Conservation (phyloP, 305 asterid species). For the Vinca major region DNA sequence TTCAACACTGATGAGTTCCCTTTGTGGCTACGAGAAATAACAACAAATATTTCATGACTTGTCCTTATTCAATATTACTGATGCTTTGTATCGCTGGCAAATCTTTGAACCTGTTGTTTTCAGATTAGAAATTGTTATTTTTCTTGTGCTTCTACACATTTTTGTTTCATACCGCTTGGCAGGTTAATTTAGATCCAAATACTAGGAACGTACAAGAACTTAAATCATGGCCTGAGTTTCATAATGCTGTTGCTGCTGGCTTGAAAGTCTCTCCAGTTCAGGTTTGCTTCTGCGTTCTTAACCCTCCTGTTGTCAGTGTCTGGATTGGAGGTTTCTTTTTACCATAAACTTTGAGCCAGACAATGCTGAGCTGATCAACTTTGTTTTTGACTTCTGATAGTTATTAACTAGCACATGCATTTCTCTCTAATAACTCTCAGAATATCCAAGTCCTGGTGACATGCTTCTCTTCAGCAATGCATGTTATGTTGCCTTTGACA, state of each 20-base stretch:
- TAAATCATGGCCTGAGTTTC: slow-evolving; percentile 95
- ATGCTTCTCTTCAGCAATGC: background rate
- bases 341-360: background rate
- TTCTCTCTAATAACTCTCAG: background rate
- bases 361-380: slow-evolving; percentile 3
- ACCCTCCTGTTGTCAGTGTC: background rate
- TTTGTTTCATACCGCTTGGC: slow-evolving; percentile 15
- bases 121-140: background rate
- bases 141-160: background rate
- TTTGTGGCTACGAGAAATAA: background rate
- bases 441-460: background rate
- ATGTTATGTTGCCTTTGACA: slow-evolving; percentile 7
- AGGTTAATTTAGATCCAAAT: slow-evolving; percentile 88
- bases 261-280: slow-evolving; percentile 84
- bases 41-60: background rate
- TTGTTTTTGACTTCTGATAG: background rate
- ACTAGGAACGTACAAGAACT: slow-evolving; percentile 80
- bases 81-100: background rate
- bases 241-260: slow-evolving; percentile 99
- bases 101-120: background rate
- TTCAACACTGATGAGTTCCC: background rate
- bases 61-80: background rate
- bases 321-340: background rate
- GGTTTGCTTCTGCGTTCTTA: slow-evolving; percentile 36
- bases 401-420: background rate